A percentile compares a stretch with the other conserved stretches of the same genome.
Evolutionary conservation across 768 basidiomycete genomes (phyloP).

Genomic region (Trametes punicea): DNA sequence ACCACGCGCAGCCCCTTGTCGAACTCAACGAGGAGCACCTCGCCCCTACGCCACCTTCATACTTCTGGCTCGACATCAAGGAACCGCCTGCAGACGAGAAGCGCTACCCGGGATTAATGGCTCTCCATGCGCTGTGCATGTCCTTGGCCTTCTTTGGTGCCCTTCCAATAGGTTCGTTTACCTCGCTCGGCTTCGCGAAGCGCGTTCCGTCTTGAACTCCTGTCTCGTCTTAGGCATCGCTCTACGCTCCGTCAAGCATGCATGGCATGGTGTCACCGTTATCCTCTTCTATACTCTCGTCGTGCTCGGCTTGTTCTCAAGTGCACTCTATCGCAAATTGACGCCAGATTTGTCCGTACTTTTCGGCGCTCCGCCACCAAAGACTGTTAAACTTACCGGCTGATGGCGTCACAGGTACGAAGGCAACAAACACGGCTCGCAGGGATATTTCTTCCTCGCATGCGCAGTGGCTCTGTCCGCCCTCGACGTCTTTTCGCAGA

Average conservation of each 20-base stretch:
- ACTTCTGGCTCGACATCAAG: conserved; percentile 78
- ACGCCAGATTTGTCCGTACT: conserved; percentile 80
- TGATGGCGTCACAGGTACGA: conserved; percentile 53
- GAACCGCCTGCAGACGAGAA: conserved; percentile 39
- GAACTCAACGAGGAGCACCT: conserved; percentile 79
- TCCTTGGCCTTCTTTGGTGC: conserved; percentile 76
- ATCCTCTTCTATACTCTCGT: conserved; percentile 59
- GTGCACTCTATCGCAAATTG: conserved; percentile 68
- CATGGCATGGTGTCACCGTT: conserved; percentile 56
- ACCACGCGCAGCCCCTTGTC: conserved; percentile 47
- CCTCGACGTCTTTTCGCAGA: conserved; percentile 51
- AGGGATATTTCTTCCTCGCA: conserved; percentile 57
- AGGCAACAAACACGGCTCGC: conserved; percentile 54
- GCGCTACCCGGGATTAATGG: conserved; percentile 68
- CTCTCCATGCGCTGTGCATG: conserved; percentile 72
- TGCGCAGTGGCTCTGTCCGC: conserved; percentile 44
- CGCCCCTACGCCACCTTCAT: conserved; percentile 73
- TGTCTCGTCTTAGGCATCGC: conserved; percentile 58
- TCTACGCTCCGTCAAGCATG: conserved; percentile 72
- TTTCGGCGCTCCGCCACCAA: conserved; percentile 1
- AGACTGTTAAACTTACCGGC: conserved; percentile 3
- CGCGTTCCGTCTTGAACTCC: conserved; percentile 5
- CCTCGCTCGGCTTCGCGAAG: background rate
- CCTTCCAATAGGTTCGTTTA: conserved; percentile 70
- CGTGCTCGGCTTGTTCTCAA: conserved; percentile 62